Conservation (phyloP, 208 protist species). For the Crithidia thermophila region DNA sequence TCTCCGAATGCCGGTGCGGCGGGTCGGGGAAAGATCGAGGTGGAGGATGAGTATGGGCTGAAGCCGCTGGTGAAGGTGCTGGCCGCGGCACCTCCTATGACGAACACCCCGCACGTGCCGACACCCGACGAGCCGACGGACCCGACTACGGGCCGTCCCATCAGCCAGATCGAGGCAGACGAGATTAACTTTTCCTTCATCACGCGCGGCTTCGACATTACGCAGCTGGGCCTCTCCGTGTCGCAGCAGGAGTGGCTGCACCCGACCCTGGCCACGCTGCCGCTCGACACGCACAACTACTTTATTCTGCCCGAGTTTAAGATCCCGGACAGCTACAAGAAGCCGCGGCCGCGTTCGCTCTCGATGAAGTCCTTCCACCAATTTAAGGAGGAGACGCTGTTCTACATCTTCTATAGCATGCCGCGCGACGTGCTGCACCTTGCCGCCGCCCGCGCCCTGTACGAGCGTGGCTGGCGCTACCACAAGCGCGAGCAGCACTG, state of each 20-base stretch:
- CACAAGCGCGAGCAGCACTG: conserved; percentile 79
- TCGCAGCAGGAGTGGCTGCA: conserved; percentile 70
- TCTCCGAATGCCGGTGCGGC: not conserved
- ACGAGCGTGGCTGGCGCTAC: conserved; percentile 92
- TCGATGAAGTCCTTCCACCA: conserved; percentile 85
- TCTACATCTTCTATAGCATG: conserved; percentile 99
- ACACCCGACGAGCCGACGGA: conserved; percentile 32
- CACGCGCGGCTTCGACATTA: conserved; percentile 80
- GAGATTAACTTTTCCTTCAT: conserved; percentile 65
- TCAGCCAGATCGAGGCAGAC: conserved; percentile 51
- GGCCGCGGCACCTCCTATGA: conserved; percentile 40
- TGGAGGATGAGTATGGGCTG: conserved; percentile 78
- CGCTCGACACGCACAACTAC: conserved; percentile 60
- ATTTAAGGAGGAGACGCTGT: conserved; percentile 96
- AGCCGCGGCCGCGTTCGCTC: conserved; percentile 68
- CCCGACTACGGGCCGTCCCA: conserved; percentile 37
- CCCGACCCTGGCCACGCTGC: conserved; percentile 71
- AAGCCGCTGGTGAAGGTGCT: conserved; percentile 51
- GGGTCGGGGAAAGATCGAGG: conserved; percentile 43
- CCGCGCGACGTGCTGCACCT: conserved; percentile 96
- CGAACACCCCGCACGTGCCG: conserved; percentile 29
- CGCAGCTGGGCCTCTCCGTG: conserved; percentile 63
- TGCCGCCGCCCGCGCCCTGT: conserved; percentile 91
- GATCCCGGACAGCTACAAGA: conserved; percentile 84
- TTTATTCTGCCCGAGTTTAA: conserved; percentile 78